Percentiles rank a stretch among this genome's conserved stretches.
Evolutionary conservation across 1,284 basidiomycete species (phyloP).

Genomic region (Ceraceosorus bombacis): DNA sequence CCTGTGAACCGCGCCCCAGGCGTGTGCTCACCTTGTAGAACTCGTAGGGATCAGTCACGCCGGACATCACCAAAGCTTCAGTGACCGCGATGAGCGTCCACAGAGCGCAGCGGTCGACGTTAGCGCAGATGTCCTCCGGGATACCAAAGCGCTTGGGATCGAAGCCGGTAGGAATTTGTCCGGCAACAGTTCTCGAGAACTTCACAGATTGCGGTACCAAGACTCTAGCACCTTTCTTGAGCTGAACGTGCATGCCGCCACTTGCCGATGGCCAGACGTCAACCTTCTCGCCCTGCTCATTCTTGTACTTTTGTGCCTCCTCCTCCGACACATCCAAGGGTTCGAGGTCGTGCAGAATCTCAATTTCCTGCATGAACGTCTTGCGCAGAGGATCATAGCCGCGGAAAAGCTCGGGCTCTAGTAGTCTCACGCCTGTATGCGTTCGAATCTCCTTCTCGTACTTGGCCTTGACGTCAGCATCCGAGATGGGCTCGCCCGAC

Average conservation of each 20-base stretch:
- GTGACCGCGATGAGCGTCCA: conserved; percentile 94
- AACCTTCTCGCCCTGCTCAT: conserved; percentile 91
- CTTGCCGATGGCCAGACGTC: conserved; percentile 80
- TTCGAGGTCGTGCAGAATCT: conserved; percentile 92
- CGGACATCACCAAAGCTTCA: conserved; percentile 89
- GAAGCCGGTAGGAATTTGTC: conserved; percentile 96
- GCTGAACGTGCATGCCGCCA: conserved; percentile 84
- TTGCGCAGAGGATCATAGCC: conserved; percentile 97
- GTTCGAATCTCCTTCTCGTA: conserved; percentile 90
- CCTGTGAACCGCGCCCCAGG: too few species aligned
- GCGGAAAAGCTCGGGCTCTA: conserved; percentile 93
- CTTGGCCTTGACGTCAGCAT: conserved; percentile 86
- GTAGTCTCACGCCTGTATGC: conserved; percentile 90
- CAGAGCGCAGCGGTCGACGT: conserved; percentile 86
- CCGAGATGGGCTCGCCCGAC: conserved; percentile 90
- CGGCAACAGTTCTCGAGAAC: conserved; percentile 89
- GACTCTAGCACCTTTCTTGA: conserved; percentile 95
- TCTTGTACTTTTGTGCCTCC: conserved; percentile 91
- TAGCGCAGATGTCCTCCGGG: conserved; percentile 90
- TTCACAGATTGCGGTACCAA: conserved; percentile 89
- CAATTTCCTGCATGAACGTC: conserved; percentile 91
- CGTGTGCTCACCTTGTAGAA: conserved; percentile 51
- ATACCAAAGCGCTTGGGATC: conserved; percentile 90
- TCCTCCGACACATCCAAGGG: conserved; percentile 83
- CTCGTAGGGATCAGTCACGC: conserved; percentile 88